Base-by-base conservation (phyloP, 2,329 filamentous ascomycete species). In the Alternaria hordeiaustralica region DNA sequence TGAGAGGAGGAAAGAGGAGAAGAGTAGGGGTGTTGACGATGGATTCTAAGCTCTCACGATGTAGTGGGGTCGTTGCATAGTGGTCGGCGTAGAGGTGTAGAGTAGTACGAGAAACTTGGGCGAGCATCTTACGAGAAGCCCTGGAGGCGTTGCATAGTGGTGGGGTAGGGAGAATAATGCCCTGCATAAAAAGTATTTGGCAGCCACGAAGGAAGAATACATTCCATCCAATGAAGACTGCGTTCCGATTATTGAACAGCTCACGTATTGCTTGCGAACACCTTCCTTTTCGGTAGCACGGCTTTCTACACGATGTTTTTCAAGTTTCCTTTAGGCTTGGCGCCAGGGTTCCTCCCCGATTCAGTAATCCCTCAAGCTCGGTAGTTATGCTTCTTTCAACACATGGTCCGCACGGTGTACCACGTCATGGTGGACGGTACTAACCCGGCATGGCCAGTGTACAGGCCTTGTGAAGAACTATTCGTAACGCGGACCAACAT, bases 1-100 rank as follows among this genome's bases (percentile, higher is more conserved):
- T 9, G 84, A 85, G 72, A 81, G 87, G 67, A 63, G 83, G 57
- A 75, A 72, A 46, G 75, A 78, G 50, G 87, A 89, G 74, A 83
- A 81, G 76, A 75, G 74, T 45, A 71, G 68, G 33, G 83, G 84
- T 2, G 81, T 87, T 58, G 72, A 81, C 5, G 86, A 88, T 76
- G 84, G 83, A 7, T 88, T 87, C 71, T 87, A 45, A 15, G 20
- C 15, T 12, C 33, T 51, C 15, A 56, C 11, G 44, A n/a, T 41
- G 43, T 26, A 4, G 23, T n/a, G 23, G n/a, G 25, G 33, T n/a
- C 9, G 25, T 55, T 51, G 55, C 23, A 57, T 51, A 46, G 20
- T 23, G 44, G 44, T 23, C 20, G 28, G 25, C 33, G 33, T 45
- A 28, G 53, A 15, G 43, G 9, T 44, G 36, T 46, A 46, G 33